Percentiles rank a stretch among this genome's conserved stretches.
These are phyloP conservation scores for Willaertia magna DNA, from an alignment of 208 protist species.

Conservation along the genomic window DNA sequence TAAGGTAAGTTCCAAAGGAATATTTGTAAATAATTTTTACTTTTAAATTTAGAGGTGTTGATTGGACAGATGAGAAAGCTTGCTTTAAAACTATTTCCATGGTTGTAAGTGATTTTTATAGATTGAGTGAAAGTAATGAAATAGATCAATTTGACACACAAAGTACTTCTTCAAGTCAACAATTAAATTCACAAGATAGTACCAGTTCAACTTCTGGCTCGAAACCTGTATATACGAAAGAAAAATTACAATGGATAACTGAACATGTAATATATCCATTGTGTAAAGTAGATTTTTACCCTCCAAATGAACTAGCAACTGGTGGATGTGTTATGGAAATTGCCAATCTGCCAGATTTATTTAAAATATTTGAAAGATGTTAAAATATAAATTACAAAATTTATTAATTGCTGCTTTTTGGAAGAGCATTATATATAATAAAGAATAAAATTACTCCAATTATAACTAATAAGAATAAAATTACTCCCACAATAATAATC, in stretches of 20 bases:
- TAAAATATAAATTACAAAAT: not conserved
- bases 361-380: constrained; percentile 7
- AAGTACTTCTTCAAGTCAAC: not conserved
- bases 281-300: not conserved
- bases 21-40: too few relatives aligned
- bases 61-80: not conserved
- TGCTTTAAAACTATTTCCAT: not conserved
- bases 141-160: not conserved
- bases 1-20: too few relatives aligned
- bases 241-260: not conserved
- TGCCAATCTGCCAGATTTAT: not conserved
- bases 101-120: not conserved
- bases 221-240: not conserved
- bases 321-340: not conserved
- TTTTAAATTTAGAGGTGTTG: too few relatives aligned
- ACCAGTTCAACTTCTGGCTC: not conserved
- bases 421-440: not conserved
- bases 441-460: constrained; percentile 2
- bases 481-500: not conserved
- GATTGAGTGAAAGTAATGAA: not conserved
- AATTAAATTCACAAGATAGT: not conserved
- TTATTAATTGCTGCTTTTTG: too few relatives aligned
- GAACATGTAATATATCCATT: constrained; percentile 1
- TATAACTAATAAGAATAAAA: not conserved
- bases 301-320: not conserved